phyloP scores from a whole-genome alignment of 2,329 filamentous ascomycete genomes.

The Fusarium papillatum region DNA sequence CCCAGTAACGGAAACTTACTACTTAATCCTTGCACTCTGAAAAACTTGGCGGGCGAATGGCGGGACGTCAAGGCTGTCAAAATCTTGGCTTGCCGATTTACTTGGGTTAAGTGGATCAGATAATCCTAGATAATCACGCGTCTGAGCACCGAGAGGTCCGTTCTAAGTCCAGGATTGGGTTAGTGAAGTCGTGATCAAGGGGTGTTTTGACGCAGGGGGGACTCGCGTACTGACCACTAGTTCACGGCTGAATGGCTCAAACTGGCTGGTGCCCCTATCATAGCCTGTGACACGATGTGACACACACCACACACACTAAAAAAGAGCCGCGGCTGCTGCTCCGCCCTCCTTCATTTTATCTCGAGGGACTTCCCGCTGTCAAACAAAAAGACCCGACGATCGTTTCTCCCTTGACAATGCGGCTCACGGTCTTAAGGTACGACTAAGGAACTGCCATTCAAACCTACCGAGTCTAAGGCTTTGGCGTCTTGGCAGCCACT shows the following conservation, averaged over 20 bases:
- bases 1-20: not conserved
- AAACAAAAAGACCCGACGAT: constrained; percentile 2
- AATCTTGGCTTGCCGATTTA: constrained; percentile 1
- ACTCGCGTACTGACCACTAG: constrained; percentile 1
- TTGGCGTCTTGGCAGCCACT: not conserved
- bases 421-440: not conserved
- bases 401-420: constrained; percentile 1
- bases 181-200: not conserved
- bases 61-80: not conserved
- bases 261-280: not conserved
- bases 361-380: not conserved
- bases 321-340: not conserved
- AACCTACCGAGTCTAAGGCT: not conserved
- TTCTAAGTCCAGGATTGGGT: not conserved
- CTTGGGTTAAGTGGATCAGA: constrained; percentile 2
- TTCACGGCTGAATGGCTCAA: not conserved
- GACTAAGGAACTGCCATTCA: not conserved
- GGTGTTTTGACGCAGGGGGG: not conserved
- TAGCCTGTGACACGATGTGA: not conserved
- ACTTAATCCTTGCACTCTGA: not conserved
- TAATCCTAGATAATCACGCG: not conserved
- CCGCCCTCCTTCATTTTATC: not conserved
- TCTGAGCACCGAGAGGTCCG: not conserved
- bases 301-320: not conserved
- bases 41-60: not conserved